Evolutionary conservation across 345 rosid species (phyloP), one percentile per base, ranked within the genome.

Genomic region (Lepidium africanum): DNA sequence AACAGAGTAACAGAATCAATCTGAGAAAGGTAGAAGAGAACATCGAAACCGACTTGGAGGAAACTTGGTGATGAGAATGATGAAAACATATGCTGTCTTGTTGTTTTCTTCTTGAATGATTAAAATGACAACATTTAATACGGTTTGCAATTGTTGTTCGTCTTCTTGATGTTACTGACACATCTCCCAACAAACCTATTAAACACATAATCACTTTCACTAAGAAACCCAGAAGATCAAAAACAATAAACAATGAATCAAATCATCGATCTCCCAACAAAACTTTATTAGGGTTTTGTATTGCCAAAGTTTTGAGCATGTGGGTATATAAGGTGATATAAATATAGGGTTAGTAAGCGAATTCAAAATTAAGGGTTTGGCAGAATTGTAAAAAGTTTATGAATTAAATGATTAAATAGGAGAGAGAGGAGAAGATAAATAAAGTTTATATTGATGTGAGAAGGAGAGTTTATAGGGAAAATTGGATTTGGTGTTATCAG

Each of bases 221-320:
- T 58, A 75, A 82, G 80, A 52, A 79, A 55, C 62, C 51, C 70
- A 40, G 70, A 57, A 65, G 67, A 42, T 51, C 17, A 56, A 36
- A 56, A n/a, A 40, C 66, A 67, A 59, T 59, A 73, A 66, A 66
- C 42, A 35, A 66, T 51, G 56, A 66, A 42, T 66, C 79, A 76
- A 79, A 64, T 47, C 23, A 36, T n/a, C 39, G 6, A 7, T 3
- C 13, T 68, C 60, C 37, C 55, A 23, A 65, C 25, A 64, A 59
- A 46, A 33, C 59, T 32, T 43, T 52, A 69, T 55, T 59, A 59
- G 84, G 83, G 68, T 75, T 76, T 83, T 64, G 72, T 77, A 83
- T 81, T 76, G 78, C 81, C 51, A 81, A 81, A 84, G 82, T 72
- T 76, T 81, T 75, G 71, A 61, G 78, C 89, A 86, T 84, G 91